These are phyloP conservation scores for Phytophthora sp. DNA, from an alignment of 352 stramenopile genomes.

Conservation along the genomic window DNA sequence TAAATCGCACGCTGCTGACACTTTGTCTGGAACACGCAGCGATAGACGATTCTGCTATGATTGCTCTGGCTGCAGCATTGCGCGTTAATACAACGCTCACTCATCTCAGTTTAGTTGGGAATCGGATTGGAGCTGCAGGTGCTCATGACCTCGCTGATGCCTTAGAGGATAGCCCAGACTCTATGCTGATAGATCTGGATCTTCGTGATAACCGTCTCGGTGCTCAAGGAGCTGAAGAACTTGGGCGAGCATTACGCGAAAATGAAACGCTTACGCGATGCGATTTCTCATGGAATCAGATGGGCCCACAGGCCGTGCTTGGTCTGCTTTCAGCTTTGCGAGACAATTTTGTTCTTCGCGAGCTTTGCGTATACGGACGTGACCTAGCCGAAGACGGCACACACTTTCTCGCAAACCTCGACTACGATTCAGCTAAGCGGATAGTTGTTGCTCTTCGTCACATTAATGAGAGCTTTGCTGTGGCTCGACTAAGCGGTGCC, in stretches of 20 bases:
- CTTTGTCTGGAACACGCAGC: slow-evolving; percentile 55
- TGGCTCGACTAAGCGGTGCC: slow-evolving; percentile 46
- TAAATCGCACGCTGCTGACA: slow-evolving; percentile 54
- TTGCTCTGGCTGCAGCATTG: slow-evolving; percentile 64
- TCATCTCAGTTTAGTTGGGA: slow-evolving; percentile 54
- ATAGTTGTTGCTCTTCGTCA: slow-evolving; percentile 56
- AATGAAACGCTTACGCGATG: slow-evolving; percentile 78
- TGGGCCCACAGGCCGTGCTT: slow-evolving; percentile 51
- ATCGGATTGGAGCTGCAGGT: slow-evolving; percentile 56
- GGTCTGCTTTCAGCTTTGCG: slow-evolving; percentile 45
- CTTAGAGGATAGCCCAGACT: slow-evolving; percentile 67
- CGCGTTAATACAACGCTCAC: slow-evolving; percentile 65
- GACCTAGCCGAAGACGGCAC: slow-evolving; percentile 54
- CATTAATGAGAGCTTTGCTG: slow-evolving; percentile 57
- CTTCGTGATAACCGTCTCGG: slow-evolving; percentile 64
- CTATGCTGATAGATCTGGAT: slow-evolving; percentile 61
- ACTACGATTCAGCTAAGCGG: slow-evolving; percentile 53
- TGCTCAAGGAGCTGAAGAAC: slow-evolving; percentile 39
- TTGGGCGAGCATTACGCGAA: slow-evolving; percentile 58
- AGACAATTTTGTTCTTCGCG: slow-evolving; percentile 66
- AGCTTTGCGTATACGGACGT: slow-evolving; percentile 53
- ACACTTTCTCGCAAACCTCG: slow-evolving; percentile 57
- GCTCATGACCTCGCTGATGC: slow-evolving; percentile 58
- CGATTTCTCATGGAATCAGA: slow-evolving; percentile 72
- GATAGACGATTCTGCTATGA: slow-evolving; percentile 58